Conservation (phyloP, 345 rosid genomes). For the Hibiscus trionum region DNA sequence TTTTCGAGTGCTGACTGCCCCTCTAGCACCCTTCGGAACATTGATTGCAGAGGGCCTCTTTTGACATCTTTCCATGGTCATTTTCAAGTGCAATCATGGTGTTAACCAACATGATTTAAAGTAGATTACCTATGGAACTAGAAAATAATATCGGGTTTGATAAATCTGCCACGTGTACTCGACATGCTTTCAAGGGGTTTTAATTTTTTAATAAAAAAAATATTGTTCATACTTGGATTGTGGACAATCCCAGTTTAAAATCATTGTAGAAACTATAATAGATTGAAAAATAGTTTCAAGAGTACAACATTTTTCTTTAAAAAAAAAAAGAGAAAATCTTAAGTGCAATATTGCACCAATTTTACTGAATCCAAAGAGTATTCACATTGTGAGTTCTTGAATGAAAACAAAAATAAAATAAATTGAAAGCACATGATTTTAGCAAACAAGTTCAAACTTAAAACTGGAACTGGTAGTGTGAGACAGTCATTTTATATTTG, state of each 20-base stretch:
- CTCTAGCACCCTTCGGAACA: too few species aligned
- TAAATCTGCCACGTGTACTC: neutral
- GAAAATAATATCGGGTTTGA: neutral
- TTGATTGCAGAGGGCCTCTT: neutral
- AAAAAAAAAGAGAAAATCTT: too few species aligned
- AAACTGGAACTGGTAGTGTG: neutral
- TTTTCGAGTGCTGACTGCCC: too few species aligned
- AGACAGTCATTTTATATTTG: neutral
- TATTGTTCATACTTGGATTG: too few species aligned
- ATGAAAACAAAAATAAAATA: too few species aligned
- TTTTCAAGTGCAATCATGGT: slow-evolving; percentile 2
- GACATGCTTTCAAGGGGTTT: too few species aligned
- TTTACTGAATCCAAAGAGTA: neutral
- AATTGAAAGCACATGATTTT: too few species aligned
- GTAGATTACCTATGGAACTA: neutral
- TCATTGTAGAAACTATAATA: neutral
- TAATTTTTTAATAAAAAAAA: too few species aligned
- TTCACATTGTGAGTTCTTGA: neutral
- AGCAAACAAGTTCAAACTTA: too few species aligned
- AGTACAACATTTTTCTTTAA: too few species aligned
- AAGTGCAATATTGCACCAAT: too few species aligned
- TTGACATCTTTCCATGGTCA: neutral
- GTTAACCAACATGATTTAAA: neutral
- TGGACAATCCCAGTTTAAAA: too few species aligned
- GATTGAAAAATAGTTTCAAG: neutral